Percentiles rank a stretch among this genome's conserved stretches.
phyloP scores from a whole-genome alignment of 805 yeast species.

The Yarrowia osloensis region DNA sequence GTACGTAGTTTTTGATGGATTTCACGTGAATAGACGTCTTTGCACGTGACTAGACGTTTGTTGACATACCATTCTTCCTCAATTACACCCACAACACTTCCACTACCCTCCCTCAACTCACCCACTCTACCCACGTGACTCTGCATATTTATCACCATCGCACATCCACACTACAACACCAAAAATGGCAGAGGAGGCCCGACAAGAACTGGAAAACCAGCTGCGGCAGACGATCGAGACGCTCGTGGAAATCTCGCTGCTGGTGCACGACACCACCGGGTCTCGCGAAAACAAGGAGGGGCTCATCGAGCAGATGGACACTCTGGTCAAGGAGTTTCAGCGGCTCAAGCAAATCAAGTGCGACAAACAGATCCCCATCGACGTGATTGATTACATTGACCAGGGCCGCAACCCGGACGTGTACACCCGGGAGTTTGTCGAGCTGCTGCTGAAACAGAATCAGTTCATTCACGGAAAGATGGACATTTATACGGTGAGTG shows the following conservation, averaged over 20 bases:
- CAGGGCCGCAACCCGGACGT: conserved; percentile 97
- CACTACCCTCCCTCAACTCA: too few species aligned
- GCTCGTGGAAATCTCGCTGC: conserved; percentile 83
- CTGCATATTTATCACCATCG: background rate
- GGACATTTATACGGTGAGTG: conserved; percentile 53
- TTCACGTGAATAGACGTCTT: too few species aligned
- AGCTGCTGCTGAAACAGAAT: conserved; percentile 85
- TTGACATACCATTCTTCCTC: too few species aligned
- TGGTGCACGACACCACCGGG: conserved; percentile 91
- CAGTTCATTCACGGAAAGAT: conserved; percentile 86
- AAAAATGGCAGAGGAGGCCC: conserved; percentile 23
- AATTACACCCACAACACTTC: too few species aligned
- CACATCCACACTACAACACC: background rate
- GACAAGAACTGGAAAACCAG: conserved; percentile 41
- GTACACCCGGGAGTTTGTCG: conserved; percentile 94
- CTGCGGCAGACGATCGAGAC: conserved; percentile 68
- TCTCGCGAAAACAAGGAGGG: conserved; percentile 75
- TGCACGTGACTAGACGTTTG: too few species aligned
- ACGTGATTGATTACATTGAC: conserved; percentile 88
- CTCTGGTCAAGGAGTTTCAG: conserved; percentile 36
- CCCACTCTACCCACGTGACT: background rate
- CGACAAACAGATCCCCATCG: conserved; percentile 55
- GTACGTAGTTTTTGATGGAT: too few species aligned
- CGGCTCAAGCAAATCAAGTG: conserved; percentile 42
- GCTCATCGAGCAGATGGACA: conserved; percentile 42